These are phyloP conservation scores for Solanum corneliomulleri DNA, from an alignment of 257 asterid genomes.

Conservation along the genomic window DNA sequence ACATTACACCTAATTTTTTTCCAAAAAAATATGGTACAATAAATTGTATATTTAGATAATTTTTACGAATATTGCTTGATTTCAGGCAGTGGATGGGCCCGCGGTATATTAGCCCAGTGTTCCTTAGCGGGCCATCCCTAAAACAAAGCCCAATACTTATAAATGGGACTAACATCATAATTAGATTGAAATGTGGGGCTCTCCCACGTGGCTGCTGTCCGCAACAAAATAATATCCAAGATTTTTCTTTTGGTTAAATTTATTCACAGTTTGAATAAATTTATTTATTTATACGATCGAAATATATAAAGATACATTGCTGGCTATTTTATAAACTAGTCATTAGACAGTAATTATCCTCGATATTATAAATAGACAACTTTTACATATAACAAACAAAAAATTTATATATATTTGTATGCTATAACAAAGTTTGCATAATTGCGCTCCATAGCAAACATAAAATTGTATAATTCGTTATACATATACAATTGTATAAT, in stretches of 20 bases:
- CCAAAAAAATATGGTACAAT: too few relatives aligned
- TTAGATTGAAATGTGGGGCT: neutral
- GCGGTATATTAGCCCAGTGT: neutral
- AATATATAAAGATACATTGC: too few relatives aligned
- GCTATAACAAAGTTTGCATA: too few relatives aligned
- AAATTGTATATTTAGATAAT: too few relatives aligned
- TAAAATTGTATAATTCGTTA: too few relatives aligned
- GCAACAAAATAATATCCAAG: neutral
- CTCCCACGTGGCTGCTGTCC: constrained; percentile 6
- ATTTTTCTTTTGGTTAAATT: neutral
- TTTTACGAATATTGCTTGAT: neutral
- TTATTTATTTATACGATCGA: too few relatives aligned
- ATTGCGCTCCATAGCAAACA: too few relatives aligned
- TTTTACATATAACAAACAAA: too few relatives aligned
- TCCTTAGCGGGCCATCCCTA: neutral
- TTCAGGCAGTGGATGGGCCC: neutral
- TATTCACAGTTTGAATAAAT: neutral
- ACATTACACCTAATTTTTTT: too few relatives aligned
- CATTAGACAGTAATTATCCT: neutral
- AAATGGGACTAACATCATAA: neutral
- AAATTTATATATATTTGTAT: too few relatives aligned
- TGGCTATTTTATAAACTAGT: neutral
- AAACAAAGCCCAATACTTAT: neutral
- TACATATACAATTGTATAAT: too few relatives aligned
- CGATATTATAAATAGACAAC: too few relatives aligned